Evolutionary conservation across 2,329 filamentous ascomycete species (phyloP), one percentile per base, ranked within the genome.

Genomic region (Trichoderma hamatum): DNA sequence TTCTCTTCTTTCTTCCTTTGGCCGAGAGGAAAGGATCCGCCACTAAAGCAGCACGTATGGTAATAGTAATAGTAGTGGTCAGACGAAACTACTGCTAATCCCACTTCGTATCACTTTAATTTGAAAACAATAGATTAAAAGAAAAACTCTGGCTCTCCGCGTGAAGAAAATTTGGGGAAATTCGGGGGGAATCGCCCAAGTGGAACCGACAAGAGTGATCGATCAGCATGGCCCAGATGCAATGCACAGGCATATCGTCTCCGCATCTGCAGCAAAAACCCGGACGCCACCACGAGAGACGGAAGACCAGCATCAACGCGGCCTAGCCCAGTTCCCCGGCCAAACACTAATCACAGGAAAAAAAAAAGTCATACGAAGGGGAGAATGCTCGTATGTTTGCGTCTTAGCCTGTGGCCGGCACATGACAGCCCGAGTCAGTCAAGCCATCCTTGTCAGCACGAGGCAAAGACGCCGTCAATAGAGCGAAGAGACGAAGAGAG

Each of bases 381-480:
- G 51, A 64, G 11, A 11, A 26, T 36, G 34, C 32, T 34, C 24
- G 51, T 65, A 43, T 62, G 28, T 51, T 28, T 14, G 24, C 49
- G n/a, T 16, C n/a, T 21, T 49, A 46, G 34, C 46, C 51, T 19
- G 26, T 19, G 16, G 62, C 46, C 51, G 51, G 62, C 62, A 65
- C 62, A 65, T 65, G 62, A 55, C 62, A 43, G 32, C 24, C 46
- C 58, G 66, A 68, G 66, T 61, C 66, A 61, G 19, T 54, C 66
- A 67, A 54, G 1, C 61, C 61, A 34, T 52, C 54, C 64, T 39
- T 49, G 54, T 67, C 55, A 58, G 64, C 64, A 62, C 14, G 7
- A 28, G 7, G 51, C 24, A 28, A 28, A 0, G 16, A 49, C 21
- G 21, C n/a, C 21, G 3, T 11, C 30, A 60, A 9, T 16, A 19